Base-by-base conservation (phyloP, 345 rosid genomes). In the Kandelia obovata region DNA sequence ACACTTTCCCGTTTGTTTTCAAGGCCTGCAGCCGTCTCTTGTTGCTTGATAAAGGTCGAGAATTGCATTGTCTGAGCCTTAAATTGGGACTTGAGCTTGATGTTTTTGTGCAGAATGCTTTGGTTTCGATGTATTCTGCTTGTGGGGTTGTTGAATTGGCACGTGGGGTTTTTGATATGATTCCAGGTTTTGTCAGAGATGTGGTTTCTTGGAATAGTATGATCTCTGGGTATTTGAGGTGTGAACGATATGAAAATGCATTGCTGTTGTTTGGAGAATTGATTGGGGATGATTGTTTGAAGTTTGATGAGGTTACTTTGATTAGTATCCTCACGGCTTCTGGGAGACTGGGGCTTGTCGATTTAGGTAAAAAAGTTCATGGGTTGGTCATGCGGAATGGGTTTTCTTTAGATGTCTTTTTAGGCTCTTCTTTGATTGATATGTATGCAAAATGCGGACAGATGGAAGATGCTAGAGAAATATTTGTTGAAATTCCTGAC, bases 121-220 rank as follows among this genome's bases (percentile, higher is more conserved):
- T 69, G 5, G 34, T 69, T 69, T 69, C 66, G 6, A 69, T 69
- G 65, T 69, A 69, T 49, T 69, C 49, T 31, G 30, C 32, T 0
- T 59, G 73, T 31, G 59, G 66, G 6, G 64, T 16, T 0, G 19
- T 61, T 61, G 28, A 69, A 47, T 20, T 60, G 31, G 66, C 58
- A 51, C 59, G 73, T 15, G 47, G 16, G 31, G 65, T 69, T 59
- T 69, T 69, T 30, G 58, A 60, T 28, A 4, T 46, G 39, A n/a
- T 61, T 60, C 73, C 58, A 28, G 25, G 10, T 46, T 69, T 49
- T 61, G 30, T 60, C 17, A 67, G 71, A 30, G 71, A 67, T 37
- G 71, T 58, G 53, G 63, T 67, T 26, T 56, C 71, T 57, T 67
- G 71, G 71, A 67, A 67, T 67, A 57, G 71, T 56, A 37, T 67